A percentile compares a stretch with the other conserved stretches of the same genome.
phyloP scores from a whole-genome alignment of 768 basidiomycete genomes.

The Trametes cubensis region DNA sequence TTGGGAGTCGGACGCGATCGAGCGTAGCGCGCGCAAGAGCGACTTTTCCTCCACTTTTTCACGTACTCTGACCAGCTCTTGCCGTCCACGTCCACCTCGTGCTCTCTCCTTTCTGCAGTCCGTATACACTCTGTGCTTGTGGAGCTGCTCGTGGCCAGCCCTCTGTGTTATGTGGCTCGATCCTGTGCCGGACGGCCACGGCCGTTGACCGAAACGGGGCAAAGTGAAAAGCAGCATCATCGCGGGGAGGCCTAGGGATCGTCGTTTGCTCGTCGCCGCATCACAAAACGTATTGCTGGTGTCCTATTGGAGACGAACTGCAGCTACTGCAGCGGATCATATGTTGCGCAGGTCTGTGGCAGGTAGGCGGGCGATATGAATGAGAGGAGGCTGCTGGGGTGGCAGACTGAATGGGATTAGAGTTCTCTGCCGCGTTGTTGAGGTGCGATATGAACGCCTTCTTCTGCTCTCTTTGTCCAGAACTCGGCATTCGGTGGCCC shows the following conservation, averaged over 20 bases:
- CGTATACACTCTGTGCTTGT: not conserved
- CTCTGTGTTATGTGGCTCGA: not conserved
- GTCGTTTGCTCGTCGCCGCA: too few species aligned
- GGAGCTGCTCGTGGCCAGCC: not conserved
- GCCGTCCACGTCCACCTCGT: not conserved
- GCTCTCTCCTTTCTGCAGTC: not conserved
- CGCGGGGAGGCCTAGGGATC: too few species aligned
- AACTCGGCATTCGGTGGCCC: not conserved
- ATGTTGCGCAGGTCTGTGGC: not conserved
- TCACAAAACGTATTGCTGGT: too few species aligned
- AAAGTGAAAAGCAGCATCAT: too few species aligned
- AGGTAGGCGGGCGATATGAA: not conserved
- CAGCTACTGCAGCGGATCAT: not conserved
- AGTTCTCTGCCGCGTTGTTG: slow-evolving; percentile 2
- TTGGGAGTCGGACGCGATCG: not conserved
- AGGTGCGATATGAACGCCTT: slow-evolving; percentile 16
- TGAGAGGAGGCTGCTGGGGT: not conserved
- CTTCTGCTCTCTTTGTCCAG: slow-evolving; percentile 5
- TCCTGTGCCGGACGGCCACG: too few species aligned
- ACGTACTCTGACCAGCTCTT: not conserved
- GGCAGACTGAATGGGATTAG: not conserved
- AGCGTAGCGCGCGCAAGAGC: not conserved
- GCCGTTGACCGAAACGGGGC: too few species aligned
- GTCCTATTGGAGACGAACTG: not conserved
- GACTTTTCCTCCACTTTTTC: not conserved